phyloP scores from a whole-genome alignment of 805 yeast species.

The Metschnikowia kunwiensis region DNA sequence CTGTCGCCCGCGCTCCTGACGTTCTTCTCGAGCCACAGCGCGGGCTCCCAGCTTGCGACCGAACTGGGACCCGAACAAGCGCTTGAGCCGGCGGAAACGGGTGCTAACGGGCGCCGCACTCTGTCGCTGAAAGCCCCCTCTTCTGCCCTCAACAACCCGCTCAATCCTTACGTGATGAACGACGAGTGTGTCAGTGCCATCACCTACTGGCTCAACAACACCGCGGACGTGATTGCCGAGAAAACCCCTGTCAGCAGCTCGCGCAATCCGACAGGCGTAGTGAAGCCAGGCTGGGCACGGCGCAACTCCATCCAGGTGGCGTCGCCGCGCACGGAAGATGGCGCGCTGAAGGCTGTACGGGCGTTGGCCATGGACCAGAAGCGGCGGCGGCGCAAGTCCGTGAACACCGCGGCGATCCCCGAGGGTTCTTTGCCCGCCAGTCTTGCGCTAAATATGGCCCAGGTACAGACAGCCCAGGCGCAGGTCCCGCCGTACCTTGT shows the following conservation, averaged over 20 bases:
- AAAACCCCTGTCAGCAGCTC: conserved; percentile 15
- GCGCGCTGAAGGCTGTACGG: conserved; percentile 4
- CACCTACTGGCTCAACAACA: conserved; percentile 29
- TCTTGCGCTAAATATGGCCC: background rate
- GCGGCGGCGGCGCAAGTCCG: conserved; percentile 16
- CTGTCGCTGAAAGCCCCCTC: background rate
- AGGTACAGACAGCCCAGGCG: background rate
- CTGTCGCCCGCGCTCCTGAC: conserved; percentile 17
- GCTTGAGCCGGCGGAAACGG: background rate
- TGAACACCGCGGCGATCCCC: conserved; percentile 9
- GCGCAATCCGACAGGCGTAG: conserved; percentile 31
- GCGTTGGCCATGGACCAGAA: conserved; percentile 7
- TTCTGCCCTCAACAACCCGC: conserved; percentile 11
- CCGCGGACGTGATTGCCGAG: conserved; percentile 18
- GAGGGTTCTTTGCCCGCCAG: conserved; percentile 2
- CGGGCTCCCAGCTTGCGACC: conserved; percentile 3
- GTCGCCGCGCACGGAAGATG: conserved; percentile 8
- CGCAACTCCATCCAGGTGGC: conserved; percentile 16
- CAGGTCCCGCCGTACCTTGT: no score
- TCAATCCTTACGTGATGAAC: conserved; percentile 27
- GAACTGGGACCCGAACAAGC: background rate
- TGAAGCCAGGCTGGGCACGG: conserved; percentile 22
- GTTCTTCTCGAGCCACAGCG: conserved; percentile 10
- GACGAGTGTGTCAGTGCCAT: conserved; percentile 42
- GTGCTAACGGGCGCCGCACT: background rate